phyloP scores from a whole-genome alignment of 1,139 yeast genomes.

The Suhomyces wounanorum region DNA sequence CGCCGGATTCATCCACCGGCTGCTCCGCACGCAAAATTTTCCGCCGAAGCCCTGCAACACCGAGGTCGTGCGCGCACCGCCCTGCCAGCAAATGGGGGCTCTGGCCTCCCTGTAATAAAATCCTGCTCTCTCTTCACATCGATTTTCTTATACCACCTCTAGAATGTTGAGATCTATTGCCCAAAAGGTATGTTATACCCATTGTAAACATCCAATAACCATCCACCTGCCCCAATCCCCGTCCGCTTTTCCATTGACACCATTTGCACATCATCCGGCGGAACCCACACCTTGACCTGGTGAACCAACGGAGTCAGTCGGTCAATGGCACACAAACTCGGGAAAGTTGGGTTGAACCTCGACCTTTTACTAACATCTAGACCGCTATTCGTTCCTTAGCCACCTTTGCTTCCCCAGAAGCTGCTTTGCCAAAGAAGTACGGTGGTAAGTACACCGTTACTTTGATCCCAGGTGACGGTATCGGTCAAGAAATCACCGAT shows the following conservation, averaged over 20 bases:
- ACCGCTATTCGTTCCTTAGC: constrained; percentile 48
- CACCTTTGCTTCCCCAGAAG: constrained; percentile 56
- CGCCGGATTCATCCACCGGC: background rate
- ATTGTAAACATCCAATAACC: background rate
- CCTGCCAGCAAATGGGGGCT: constrained; percentile 10
- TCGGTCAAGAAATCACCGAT: constrained; percentile 94
- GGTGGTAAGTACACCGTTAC: constrained; percentile 95
- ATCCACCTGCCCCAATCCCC: background rate
- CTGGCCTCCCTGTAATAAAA: constrained; percentile 12
- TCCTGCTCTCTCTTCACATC: constrained; percentile 11
- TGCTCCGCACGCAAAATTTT: constrained; percentile 11
- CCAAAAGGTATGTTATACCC: constrained; percentile 27
- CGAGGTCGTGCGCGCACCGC: constrained; percentile 13
- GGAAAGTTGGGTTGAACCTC: background rate
- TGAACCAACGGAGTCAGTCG: background rate
- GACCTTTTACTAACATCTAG: constrained; percentile 19
- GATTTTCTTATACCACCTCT: constrained; percentile 9
- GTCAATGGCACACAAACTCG: background rate
- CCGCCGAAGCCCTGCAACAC: constrained; percentile 1
- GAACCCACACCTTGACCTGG: background rate
- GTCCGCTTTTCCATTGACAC: background rate
- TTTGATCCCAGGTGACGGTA: constrained; percentile 95
- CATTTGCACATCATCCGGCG: background rate
- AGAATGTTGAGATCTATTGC: constrained; percentile 31
- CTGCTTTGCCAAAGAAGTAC: constrained; percentile 82